A percentile compares a stretch with the other conserved stretches of the same genome.
phyloP scores from a whole-genome alignment of 352 stramenopile species.

The Phytophthora citricola region DNA sequence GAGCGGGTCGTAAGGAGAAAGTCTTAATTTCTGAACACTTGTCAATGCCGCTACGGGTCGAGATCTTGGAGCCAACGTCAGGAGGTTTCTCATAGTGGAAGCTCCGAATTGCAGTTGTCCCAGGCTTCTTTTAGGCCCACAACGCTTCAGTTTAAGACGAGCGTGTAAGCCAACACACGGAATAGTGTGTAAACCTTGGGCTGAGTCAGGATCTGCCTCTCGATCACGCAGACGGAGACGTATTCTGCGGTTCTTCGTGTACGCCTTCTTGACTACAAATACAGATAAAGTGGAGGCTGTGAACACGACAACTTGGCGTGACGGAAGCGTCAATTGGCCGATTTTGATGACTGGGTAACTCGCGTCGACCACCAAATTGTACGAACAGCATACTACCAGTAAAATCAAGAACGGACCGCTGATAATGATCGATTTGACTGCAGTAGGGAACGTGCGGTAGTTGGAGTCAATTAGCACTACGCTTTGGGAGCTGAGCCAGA shows the following conservation, averaged over 20 bases:
- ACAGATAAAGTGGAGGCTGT: slow-evolving; percentile 20
- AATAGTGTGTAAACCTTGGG: slow-evolving; percentile 15
- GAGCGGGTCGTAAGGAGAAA: slow-evolving; percentile 17
- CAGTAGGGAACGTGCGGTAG: slow-evolving; percentile 18
- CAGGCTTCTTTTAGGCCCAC: not conserved
- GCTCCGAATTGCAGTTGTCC: slow-evolving; percentile 3
- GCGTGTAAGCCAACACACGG: slow-evolving; percentile 20
- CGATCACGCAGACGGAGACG: slow-evolving; percentile 10
- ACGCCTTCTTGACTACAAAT: slow-evolving; percentile 26
- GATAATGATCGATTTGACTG: slow-evolving; percentile 25
- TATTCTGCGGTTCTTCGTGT: slow-evolving; percentile 13
- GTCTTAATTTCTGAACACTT: slow-evolving; percentile 6
- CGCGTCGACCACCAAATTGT: slow-evolving; percentile 17
- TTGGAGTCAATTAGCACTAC: slow-evolving; percentile 33
- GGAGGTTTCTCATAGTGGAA: slow-evolving; percentile 10
- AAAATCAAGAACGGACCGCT: slow-evolving; percentile 21
- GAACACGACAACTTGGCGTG: slow-evolving; percentile 21
- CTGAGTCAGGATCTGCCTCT: slow-evolving; percentile 4
- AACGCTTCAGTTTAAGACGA: slow-evolving; percentile 10
- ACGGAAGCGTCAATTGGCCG: slow-evolving; percentile 11
- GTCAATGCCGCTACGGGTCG: not conserved
- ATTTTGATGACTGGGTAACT: slow-evolving; percentile 8
- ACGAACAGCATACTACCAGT: slow-evolving; percentile 20
- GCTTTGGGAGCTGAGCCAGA: slow-evolving; percentile 30
- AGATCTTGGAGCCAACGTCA: slow-evolving; percentile 1